A percentile compares a stretch with the other conserved stretches of the same genome.
Conservation (phyloP, 176 grass and related monocot species). For the Bonia amplexicaulis region DNA sequence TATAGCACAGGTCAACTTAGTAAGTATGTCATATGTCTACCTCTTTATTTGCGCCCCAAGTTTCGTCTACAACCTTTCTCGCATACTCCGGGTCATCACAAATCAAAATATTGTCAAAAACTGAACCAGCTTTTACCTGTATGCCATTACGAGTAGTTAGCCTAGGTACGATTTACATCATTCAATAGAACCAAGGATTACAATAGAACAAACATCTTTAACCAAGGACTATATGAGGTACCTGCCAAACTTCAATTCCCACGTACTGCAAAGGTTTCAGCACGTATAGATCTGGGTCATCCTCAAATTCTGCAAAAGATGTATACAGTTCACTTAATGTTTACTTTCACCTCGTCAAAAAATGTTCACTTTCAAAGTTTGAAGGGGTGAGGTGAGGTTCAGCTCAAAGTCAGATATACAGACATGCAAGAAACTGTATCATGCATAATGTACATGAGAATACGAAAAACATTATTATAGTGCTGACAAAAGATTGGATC, state of each 20-base stretch:
- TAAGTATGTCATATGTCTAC: slow-evolving; percentile 23
- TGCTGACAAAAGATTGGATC: neutral
- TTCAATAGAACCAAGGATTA: neutral
- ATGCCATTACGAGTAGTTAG: slow-evolving; percentile 15
- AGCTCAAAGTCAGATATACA: slow-evolving; percentile 19
- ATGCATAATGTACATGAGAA: neutral
- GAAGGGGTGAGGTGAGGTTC: neutral
- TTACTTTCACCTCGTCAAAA: neutral
- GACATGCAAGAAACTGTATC: neutral
- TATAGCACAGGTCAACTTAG: slow-evolving; percentile 1
- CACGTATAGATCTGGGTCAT: slow-evolving; percentile 96
- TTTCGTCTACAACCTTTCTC: slow-evolving; percentile 70
- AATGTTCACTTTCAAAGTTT: neutral
- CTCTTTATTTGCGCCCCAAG: slow-evolving; percentile 74
- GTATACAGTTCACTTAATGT: neutral
- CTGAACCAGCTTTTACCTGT: slow-evolving; percentile 96
- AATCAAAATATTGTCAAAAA: slow-evolving; percentile 94
- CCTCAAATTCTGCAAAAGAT: slow-evolving; percentile 81
- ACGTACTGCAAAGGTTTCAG: slow-evolving; percentile 88
- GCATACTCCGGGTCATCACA: slow-evolving; percentile 96
- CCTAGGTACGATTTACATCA: neutral
- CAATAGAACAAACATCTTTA: neutral
- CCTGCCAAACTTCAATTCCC: slow-evolving; percentile 99
- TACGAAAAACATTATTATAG: slow-evolving; percentile 1
- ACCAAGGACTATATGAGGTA: slow-evolving; percentile 18